These are phyloP conservation scores for Bombardia bombarda DNA, from an alignment of 495 filamentous ascomycete genomes.

Conservation along the genomic window DNA sequence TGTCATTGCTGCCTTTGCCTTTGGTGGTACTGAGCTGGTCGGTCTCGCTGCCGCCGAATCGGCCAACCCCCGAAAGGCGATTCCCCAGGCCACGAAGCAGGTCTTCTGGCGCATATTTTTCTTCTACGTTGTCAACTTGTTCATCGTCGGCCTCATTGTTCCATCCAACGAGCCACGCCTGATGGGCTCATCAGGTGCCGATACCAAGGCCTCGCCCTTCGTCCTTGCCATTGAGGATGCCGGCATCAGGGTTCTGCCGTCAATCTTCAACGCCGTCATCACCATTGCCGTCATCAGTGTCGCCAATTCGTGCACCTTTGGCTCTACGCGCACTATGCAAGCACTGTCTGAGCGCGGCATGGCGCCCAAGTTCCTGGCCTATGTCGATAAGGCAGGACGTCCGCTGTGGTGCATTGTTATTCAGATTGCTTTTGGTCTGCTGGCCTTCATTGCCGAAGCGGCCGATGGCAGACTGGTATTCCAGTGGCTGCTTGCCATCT, in stretches of 20 bases:
- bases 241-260: constrained; percentile 56
- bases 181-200: constrained; percentile 35
- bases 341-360: constrained; percentile 49
- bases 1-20: constrained; percentile 59
- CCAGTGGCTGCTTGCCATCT: constrained; percentile 61
- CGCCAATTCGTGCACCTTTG: constrained; percentile 57
- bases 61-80: constrained; percentile 63
- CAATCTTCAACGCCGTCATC: constrained; percentile 66
- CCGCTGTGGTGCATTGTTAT: constrained; percentile 47
- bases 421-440: constrained; percentile 40
- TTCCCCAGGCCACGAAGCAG: constrained; percentile 69
- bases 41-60: constrained; percentile 76
- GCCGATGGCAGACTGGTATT: constrained; percentile 26
- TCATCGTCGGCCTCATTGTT: constrained; percentile 52
- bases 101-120: constrained; percentile 82
- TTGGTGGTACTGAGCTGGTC: constrained; percentile 64
- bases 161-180: constrained; percentile 30
- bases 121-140: constrained; percentile 66
- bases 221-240: constrained; percentile 60
- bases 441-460: constrained; percentile 26
- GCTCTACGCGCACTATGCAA: constrained; percentile 56
- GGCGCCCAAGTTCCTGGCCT: constrained; percentile 49
- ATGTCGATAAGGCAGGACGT: constrained; percentile 51
- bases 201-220: constrained; percentile 51
- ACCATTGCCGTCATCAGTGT: constrained; percentile 50